A percentile compares a stretch with the other conserved stretches of the same genome.
phyloP scores from a whole-genome alignment of 495 filamentous ascomycete genomes.

The Talaromyces borbonicus region DNA sequence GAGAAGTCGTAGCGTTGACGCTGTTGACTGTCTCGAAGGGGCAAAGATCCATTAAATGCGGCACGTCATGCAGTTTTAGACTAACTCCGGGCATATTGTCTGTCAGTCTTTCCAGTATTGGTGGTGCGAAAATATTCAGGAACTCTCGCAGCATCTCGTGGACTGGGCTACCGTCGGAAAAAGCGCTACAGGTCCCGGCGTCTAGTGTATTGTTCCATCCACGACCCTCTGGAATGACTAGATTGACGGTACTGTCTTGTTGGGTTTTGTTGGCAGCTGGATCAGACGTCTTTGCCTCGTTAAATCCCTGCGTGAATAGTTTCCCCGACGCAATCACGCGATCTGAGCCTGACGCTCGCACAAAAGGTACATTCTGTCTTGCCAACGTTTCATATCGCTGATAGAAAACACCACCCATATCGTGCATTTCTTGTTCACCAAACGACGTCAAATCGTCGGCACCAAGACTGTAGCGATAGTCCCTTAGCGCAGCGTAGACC shows the following conservation, averaged over 20 bases:
- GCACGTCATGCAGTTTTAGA: conserved; percentile 46
- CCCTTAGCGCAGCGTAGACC: conserved; percentile 48
- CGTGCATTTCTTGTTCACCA: conserved; percentile 62
- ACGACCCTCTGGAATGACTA: conserved; percentile 53
- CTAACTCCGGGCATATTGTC: conserved; percentile 48
- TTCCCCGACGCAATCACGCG: conserved; percentile 66
- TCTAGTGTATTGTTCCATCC: conserved; percentile 69
- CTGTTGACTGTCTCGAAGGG: conserved; percentile 63
- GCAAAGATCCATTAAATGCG: conserved; percentile 76
- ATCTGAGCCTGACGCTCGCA: conserved; percentile 58
- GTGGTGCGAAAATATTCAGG: conserved; percentile 44
- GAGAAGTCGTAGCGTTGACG: conserved; percentile 31
- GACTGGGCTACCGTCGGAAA: conserved; percentile 40
- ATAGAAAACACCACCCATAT: conserved; percentile 68
- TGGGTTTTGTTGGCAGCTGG: conserved; percentile 19
- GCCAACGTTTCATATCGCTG: conserved; percentile 53
- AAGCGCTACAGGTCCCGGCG: conserved; percentile 56
- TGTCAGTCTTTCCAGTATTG: conserved; percentile 55
- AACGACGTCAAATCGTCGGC: conserved; percentile 63
- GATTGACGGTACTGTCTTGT: conserved; percentile 42
- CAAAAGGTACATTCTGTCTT: conserved; percentile 48
- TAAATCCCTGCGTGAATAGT: conserved; percentile 64
- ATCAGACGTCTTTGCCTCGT: conserved; percentile 43
- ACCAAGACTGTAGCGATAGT: conserved; percentile 65
- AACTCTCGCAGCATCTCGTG: conserved; percentile 42